Evolutionary conservation across 805 yeast genomes (phyloP), one percentile per base, ranked within the genome.

Genomic region (Candida xiaguanensis): DNA sequence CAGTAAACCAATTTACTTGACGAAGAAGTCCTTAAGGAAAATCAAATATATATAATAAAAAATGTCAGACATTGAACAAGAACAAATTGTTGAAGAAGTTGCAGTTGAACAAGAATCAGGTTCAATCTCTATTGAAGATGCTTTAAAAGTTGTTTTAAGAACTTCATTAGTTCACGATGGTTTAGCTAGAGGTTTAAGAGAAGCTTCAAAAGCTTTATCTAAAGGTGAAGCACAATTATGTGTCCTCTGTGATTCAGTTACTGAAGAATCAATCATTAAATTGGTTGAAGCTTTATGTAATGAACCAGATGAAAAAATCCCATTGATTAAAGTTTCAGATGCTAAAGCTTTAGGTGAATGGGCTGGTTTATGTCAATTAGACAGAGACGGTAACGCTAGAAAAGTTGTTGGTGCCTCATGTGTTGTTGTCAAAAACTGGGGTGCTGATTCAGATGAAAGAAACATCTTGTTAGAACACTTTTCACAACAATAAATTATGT

Each of bases 371-470:
- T 93, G 96, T 80, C 88, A 89, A 78, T 83, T 91, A 65, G 98
- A 93, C 95, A 88, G 96, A 78, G 98, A 93, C 65, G 99, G 99
- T 78, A 89, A 91, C 81, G 96, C 98, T 77, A 89, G 97, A 82
- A 93, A 93, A 88, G 98, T 93, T 64, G 99, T 93, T 72, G 99
- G 99, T 78, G 95, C 96, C 75, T 90, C 98, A 63, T 91, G 95
- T 76, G 97, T 91, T 69, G 99, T 93, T 63, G 87, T 93, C 82
- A 90, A 86, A 83, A 84, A 89, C 95, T 93, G 98, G 98, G 99
- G 99, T 88, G 95, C 88, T 69, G 96, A 89, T 76, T 85, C 98
- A 63, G 91, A 82, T 67, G 99, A 91, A 79, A 88, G 97, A 79
- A 77, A 81, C 79, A 84, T 87, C 75, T 82, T 93, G 71, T 81